These are phyloP conservation scores for Yamadazyma paraphyllophila DNA, from an alignment of 805 yeast genomes.

Conservation along the genomic window DNA sequence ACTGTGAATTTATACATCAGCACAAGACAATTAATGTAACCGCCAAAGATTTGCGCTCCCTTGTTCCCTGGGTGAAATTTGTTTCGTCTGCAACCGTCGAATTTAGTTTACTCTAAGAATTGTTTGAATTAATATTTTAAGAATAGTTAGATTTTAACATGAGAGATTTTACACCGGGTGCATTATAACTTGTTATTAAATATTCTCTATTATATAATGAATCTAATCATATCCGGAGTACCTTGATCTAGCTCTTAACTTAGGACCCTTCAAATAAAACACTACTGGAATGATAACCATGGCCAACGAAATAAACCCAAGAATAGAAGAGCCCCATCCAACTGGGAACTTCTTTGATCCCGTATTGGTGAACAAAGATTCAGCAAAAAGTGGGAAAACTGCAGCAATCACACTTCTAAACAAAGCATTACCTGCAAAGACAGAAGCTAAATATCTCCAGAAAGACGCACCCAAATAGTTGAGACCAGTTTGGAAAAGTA, in stretches of 20 bases:
- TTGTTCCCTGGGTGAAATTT: not conserved
- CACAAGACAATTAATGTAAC: no score
- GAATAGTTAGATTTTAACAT: no score
- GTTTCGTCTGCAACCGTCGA: no score
- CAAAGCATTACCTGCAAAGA: constrained; percentile 56
- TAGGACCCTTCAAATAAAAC: constrained; percentile 44
- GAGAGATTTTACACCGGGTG: no score
- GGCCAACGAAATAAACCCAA: constrained; percentile 43
- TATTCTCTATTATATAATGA: not conserved
- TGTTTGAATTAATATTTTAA: no score
- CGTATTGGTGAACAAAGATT: constrained; percentile 54
- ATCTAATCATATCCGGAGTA: constrained; percentile 22
- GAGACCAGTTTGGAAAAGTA: constrained; percentile 52
- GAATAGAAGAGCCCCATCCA: constrained; percentile 52
- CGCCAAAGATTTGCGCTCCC: not conserved
- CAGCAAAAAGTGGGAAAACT: constrained; percentile 64
- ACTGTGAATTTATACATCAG: no score
- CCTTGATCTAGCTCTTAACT: constrained; percentile 43
- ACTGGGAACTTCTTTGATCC: constrained; percentile 52
- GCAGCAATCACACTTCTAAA: constrained; percentile 51
- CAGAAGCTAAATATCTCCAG: constrained; percentile 53
- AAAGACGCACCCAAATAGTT: constrained; percentile 50
- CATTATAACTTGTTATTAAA: no score
- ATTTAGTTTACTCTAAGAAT: no score
- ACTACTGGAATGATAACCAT: constrained; percentile 49